Evolutionary conservation across 139 green algal species (phyloP), one percentile per base, ranked within the genome.

Genomic region (Edaphochlamys debaryana): DNA sequence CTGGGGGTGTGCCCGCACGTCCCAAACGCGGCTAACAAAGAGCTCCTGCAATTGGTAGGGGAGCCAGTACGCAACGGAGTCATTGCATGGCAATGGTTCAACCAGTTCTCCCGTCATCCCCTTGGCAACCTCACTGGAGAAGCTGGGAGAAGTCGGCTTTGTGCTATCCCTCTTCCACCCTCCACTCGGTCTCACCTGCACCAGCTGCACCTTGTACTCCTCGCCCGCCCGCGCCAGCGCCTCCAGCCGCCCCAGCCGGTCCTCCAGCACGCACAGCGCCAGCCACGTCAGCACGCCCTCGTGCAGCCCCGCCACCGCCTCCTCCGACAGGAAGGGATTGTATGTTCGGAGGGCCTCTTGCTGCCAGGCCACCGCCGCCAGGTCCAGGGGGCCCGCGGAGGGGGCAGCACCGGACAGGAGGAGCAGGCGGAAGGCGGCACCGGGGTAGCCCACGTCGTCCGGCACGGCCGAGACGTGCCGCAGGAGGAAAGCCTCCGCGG

Each of bases 211-310:
- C 5, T 19, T 36, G 58, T 71, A 71, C 13, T 77, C 69, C 3
- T 60, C 20, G 6, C 85, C 79, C 15, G 71, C 80, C 23, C 37
- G 6, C 56, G 37, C 32, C 74, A 89, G 85, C 37, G 29, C 20
- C 76, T 40, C n/a, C 82, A 92, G 50, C 48, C 88, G 69, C 30
- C 42, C 25, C 71, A 94, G 74, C 63, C 79, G 70, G 79, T 94
- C 91, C 86, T 93, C 89, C 48, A 94, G 86, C 73, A 94, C 89
- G 69, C 89, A 94, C 81, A 93, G 84, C 86, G 92, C 83, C 86
- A 92, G 85, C 89, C 91, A 93, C 45, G 82, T 17, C 69, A 87
- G 71, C 34, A 81, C 72, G 0, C 64, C 78, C 58, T 67, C 8
- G 25, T 70, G 79, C 67, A 93, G 68, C 32, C 48, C n/a, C 23